These are phyloP conservation scores for Podila horticola DNA, from an alignment of 192 early-diverging fungal genomes.

Conservation along the genomic window DNA sequence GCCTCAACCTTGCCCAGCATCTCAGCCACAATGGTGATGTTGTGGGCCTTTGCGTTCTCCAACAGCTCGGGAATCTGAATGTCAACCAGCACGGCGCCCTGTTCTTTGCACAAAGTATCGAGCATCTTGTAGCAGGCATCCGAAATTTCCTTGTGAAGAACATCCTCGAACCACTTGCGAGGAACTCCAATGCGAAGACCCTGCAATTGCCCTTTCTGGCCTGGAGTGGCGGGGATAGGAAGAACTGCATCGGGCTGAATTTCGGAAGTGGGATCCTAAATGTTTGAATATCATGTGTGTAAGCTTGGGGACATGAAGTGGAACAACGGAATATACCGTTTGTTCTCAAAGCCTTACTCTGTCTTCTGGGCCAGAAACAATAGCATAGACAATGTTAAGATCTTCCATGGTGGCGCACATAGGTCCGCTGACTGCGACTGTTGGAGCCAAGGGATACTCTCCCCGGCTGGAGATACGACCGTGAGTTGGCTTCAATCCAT, in stretches of 20 bases:
- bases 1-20: constrained; percentile 50
- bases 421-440: constrained; percentile 72
- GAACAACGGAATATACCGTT: not conserved
- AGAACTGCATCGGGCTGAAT: constrained; percentile 63
- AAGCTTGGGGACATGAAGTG: not conserved
- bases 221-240: constrained; percentile 8
- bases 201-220: constrained; percentile 40
- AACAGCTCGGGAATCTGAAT: constrained; percentile 72
- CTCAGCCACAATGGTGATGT: constrained; percentile 72
- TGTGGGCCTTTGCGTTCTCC: constrained; percentile 65
- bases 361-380: constrained; percentile 67
- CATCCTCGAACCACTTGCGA: constrained; percentile 57
- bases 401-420: constrained; percentile 76
- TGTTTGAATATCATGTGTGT: not conserved
- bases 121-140: constrained; percentile 44
- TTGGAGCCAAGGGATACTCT: constrained; percentile 61
- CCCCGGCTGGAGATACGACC: constrained; percentile 69
- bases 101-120: constrained; percentile 39
- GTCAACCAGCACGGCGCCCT: constrained; percentile 71
- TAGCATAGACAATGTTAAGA: constrained; percentile 71
- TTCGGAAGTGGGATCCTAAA: constrained; percentile 56
- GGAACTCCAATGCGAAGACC: constrained; percentile 71
- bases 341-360: constrained; percentile 25
- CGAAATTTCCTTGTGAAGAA: constrained; percentile 41
- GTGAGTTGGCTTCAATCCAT: constrained; percentile 79